Conservation (phyloP, 257 asterid genomes). For the Knoxia roxburghii region DNA sequence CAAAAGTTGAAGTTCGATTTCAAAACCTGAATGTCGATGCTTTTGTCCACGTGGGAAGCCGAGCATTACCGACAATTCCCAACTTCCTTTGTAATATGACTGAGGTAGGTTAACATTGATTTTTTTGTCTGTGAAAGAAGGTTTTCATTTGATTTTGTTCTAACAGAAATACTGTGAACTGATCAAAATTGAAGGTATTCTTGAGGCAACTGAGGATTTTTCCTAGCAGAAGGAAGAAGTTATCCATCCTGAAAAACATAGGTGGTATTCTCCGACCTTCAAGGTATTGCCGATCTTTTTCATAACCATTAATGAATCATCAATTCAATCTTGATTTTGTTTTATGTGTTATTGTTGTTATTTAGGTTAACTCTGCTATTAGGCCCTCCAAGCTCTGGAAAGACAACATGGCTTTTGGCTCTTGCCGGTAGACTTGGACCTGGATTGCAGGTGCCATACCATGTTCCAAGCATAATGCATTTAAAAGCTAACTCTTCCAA, state of each 20-base stretch:
- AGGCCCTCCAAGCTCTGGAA: conserved; percentile 99
- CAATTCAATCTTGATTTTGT: background rate
- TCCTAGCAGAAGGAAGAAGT: conserved; percentile 56
- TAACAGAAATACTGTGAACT: conserved; percentile 3
- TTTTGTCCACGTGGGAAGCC: conserved; percentile 72
- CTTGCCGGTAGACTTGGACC: conserved; percentile 85
- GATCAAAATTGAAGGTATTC: conserved; percentile 40
- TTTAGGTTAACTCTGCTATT: conserved; percentile 73
- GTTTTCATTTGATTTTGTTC: background rate
- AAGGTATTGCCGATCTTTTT: conserved; percentile 40
- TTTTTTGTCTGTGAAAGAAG: background rate
- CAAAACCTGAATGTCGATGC: conserved; percentile 64
- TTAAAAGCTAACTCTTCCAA: background rate
- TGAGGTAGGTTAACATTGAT: conserved; percentile 48
- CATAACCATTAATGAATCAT: conserved; percentile 11
- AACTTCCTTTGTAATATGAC: conserved; percentile 77
- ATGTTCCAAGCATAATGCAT: background rate
- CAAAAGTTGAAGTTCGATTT: conserved; percentile 83
- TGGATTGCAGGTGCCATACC: conserved; percentile 62
- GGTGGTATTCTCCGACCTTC: conserved; percentile 91
- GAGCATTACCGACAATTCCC: conserved; percentile 93
- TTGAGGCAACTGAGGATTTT: conserved; percentile 57
- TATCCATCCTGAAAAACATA: conserved; percentile 63
- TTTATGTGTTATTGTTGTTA: conserved; percentile 19
- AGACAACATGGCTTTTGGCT: conserved; percentile 81